Evolutionary conservation across 148 eudicot species (phyloP).

Genomic region (Fagopyrum esculentum): DNA sequence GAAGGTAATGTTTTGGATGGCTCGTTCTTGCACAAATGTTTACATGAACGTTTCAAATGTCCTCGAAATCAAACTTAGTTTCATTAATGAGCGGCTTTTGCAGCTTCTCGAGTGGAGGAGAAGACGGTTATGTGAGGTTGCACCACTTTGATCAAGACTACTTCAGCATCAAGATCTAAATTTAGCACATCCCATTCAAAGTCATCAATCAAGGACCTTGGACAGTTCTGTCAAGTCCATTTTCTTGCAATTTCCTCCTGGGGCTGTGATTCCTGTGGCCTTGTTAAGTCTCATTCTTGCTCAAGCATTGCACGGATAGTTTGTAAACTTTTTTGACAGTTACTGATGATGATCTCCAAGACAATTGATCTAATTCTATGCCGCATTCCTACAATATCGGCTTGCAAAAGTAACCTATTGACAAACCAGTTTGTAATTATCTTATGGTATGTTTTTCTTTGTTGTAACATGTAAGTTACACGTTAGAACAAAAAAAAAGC

Average conservation of each 20-base stretch:
- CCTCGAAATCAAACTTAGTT: neutral
- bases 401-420: too few relatives aligned
- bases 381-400: neutral
- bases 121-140: constrained; percentile 86
- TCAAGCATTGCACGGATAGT: neutral
- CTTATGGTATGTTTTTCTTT: too few relatives aligned
- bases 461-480: too few relatives aligned
- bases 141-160: constrained; percentile 84
- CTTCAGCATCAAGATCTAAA: constrained; percentile 58
- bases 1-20: constrained; percentile 41
- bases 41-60: neutral
- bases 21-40: neutral
- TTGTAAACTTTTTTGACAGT: neutral
- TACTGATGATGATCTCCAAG: neutral
- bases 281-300: neutral
- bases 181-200: neutral
- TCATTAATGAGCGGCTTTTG: neutral
- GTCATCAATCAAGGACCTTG: neutral
- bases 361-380: neutral
- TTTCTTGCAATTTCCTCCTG: neutral
- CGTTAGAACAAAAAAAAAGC: too few relatives aligned
- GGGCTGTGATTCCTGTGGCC: neutral
- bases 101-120: constrained; percentile 94
- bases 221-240: neutral
- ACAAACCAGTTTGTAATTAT: too few relatives aligned